Base-by-base conservation (phyloP, 208 protist genomes). In the Trypanosomatidae sp. region DNA sequence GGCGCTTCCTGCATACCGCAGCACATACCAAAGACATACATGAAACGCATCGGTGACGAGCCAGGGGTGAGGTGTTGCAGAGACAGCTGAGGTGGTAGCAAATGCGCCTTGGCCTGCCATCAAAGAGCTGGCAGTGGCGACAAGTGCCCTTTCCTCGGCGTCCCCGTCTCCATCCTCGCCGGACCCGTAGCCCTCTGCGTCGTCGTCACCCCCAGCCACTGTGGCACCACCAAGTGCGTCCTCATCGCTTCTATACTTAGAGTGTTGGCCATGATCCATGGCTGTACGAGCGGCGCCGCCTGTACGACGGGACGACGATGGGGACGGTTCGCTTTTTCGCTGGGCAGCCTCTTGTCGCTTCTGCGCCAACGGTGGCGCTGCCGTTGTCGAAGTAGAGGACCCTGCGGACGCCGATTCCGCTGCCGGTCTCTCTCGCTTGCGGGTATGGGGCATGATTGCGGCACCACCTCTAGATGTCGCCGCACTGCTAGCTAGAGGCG, bases 11-110 rank as follows among this genome's bases (percentile, higher is more conserved):
- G 73, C 83, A 47, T 86, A 83, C 13, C 77, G 82, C 30, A 90
- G 74, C 12, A 89, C 76, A 59, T 84, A 86, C 86, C 87, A 90
- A 25, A 83, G 52, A 17, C 76, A 82, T 5, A 78, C 69, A 44
- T 94, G 87, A 64, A 93, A 93, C 1, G 84, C 71, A 44, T 83
- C 82, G 33, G 80, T 82, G 39, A 85, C 64, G 22, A 82, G 62
- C 79, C 81, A 88, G 28, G 56, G 58, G n/a, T 82, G 64, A 22
- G 64, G 50, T 3, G 71, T 47, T 25, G 62, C n/a, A n/a, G 69
- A 55, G 44, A 12, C 69, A 39, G 69, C 19, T 8, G 68, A 41
- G 28, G 52, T 22, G 68, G 53, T 19, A 8, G 53, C 17, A 60
- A 46, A 8, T 17, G 28, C 46, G 12, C 66, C 49, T 39, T 28